These are phyloP conservation scores for Corylus heterophylla DNA, from an alignment of 306 rosid species.

Conservation along the genomic window DNA sequence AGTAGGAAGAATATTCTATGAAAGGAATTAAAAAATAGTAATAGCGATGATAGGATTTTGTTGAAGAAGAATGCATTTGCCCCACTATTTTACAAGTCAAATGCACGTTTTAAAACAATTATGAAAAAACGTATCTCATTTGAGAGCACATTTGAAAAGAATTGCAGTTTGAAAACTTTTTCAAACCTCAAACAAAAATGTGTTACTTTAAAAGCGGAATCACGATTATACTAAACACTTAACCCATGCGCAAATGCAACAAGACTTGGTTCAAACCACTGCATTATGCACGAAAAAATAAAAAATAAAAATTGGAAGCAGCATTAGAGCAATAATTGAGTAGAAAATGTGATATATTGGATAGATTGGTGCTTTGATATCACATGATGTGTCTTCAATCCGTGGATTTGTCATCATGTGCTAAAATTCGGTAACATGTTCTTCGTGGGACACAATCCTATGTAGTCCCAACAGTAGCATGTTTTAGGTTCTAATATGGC, in stretches of 20 bases:
- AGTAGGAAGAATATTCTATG: too few species aligned
- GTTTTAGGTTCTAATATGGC: background rate
- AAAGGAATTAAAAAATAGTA: too few species aligned
- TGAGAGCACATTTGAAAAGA: too few species aligned
- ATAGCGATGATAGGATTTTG: too few species aligned
- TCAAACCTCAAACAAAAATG: too few species aligned
- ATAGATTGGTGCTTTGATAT: conserved; percentile 30
- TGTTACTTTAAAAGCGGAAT: too few species aligned
- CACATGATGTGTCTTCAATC: conserved; percentile 60
- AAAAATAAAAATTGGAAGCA: conserved; percentile 22
- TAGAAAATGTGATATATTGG: conserved; percentile 18
- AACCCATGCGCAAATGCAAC: conserved; percentile 20
- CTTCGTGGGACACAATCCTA: conserved; percentile 20
- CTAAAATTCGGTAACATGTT: conserved; percentile 22
- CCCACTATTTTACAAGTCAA: too few species aligned
- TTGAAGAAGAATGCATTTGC: too few species aligned
- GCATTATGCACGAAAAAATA: background rate
- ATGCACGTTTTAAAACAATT: too few species aligned
- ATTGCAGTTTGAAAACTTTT: too few species aligned
- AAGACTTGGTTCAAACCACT: conserved; percentile 15
- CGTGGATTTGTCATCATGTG: conserved; percentile 47
- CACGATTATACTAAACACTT: too few species aligned
- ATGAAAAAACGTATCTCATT: too few species aligned
- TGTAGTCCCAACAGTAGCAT: conserved; percentile 39
- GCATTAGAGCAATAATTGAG: conserved; percentile 34